Base-by-base conservation (phyloP, 306 rosid genomes). In the Fragaria iinumae region DNA sequence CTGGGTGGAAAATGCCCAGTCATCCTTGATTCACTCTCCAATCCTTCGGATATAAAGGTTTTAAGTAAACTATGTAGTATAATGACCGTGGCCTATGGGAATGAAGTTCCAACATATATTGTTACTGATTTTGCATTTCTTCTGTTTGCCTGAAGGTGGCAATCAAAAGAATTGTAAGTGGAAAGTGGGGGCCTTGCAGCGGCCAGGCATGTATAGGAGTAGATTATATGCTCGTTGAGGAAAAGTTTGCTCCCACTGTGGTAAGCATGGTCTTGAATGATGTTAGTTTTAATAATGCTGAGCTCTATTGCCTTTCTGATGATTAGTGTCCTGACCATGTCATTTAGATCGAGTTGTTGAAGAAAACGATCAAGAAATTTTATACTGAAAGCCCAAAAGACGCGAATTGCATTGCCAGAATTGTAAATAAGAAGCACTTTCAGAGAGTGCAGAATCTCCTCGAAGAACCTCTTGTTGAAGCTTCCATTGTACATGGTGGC, bases 1-100 rank as follows among this genome's bases (percentile, higher is more conserved):
- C 91, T 92, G 36, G 99, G 99, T 53, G 97, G 99, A 80, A 95
- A 95, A 86, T 92, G 99, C 81, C 99, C 99, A 57, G 86, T 90
- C 71, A 90, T 95, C 72, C 79, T 95, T 11, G 99, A 90, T 81
- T 86, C 88, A 72, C 81, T 87, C 72, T 75, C 93, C 12, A 86
- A 57, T 55, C 81, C 89, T 80, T 76, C 90, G 14, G 90, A 92
- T 41, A 73, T 89, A 18, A 84, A 90, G 97, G 99, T 95, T 81
- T 29, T 60, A 45, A 60, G 69, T 45, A 52, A 29, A 17, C 45
- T 71, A 2, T 14, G 2, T 17, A 60, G 29, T 25, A 18, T n/a
- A 17, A 16, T 44, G 25, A 4, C 10, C 11, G 44, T 17, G 5
- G 18, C 13, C 18, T 57, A 13, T 2, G 13, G 25, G 18, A 57